These are phyloP conservation scores for Hymenoscyphus albidus DNA, from an alignment of 2,329 filamentous ascomycete genomes.

Conservation along the genomic window DNA sequence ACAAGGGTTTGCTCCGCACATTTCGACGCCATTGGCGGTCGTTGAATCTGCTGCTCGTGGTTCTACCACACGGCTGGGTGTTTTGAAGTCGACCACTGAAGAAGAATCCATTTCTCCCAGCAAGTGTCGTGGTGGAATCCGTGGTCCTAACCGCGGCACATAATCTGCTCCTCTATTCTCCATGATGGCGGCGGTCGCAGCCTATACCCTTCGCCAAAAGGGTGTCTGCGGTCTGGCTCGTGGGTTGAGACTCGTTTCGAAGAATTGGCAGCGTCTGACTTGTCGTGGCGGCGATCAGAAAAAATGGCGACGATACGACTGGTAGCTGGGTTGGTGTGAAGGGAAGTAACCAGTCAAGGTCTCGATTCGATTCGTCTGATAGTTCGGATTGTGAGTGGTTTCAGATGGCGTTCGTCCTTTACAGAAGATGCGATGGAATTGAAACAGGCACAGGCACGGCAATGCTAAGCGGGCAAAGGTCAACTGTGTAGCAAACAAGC, in stretches of 20 bases:
- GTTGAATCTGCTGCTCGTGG: conserved; percentile 19
- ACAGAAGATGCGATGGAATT: conserved; percentile 21
- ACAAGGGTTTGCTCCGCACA: conserved; percentile 45
- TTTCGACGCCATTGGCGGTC: conserved; percentile 20
- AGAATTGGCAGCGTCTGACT: background rate
- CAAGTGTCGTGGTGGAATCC: conserved; percentile 24
- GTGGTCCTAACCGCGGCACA: conserved; percentile 30
- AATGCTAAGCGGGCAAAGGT: conserved; percentile 6
- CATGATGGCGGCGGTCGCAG: conserved; percentile 20
- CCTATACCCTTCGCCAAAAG: conserved; percentile 11
- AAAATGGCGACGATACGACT: conserved; percentile 18
- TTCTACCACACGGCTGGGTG: conserved; percentile 27
- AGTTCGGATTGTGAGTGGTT: conserved; percentile 14
- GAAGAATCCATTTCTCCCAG: conserved; percentile 23
- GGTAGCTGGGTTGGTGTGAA: background rate
- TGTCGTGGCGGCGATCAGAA: conserved; percentile 9
- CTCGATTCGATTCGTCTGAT: background rate
- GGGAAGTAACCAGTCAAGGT: background rate
- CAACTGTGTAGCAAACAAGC: too few species aligned
- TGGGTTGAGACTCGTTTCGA: background rate
- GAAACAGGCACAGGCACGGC: conserved; percentile 26
- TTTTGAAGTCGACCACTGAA: conserved; percentile 22
- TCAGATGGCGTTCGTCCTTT: conserved; percentile 18
- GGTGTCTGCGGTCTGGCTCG: background rate
- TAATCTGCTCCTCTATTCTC: conserved; percentile 23